Conservation (phyloP, 345 rosid species). For the Salix koriyanagi region DNA sequence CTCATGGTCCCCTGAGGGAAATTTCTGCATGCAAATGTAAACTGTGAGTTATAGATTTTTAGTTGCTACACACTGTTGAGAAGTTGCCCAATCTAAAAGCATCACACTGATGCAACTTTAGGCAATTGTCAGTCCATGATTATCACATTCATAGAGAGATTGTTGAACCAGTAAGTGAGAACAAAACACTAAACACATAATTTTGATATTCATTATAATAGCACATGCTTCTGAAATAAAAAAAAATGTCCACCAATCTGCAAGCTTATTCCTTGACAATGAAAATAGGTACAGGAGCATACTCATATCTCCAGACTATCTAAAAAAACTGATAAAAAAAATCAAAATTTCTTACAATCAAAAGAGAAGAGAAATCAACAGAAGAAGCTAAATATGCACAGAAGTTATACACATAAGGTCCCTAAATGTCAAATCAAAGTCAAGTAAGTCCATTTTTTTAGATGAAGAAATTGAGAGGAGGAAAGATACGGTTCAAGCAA, state of each 20-base stretch:
- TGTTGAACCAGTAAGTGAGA: neutral
- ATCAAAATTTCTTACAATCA: too few species aligned
- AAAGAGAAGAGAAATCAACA: neutral
- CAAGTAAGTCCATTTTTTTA: neutral
- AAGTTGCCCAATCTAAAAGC: neutral
- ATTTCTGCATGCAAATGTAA: slow-evolving; percentile 52
- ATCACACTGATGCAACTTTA: neutral
- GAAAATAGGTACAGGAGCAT: neutral
- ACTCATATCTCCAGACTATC: neutral
- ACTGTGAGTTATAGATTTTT: neutral
- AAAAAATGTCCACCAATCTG: neutral
- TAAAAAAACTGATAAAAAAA: neutral
- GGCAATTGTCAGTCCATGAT: neutral
- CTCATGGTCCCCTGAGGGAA: slow-evolving; percentile 93
- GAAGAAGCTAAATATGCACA: neutral
- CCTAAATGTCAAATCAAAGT: neutral
- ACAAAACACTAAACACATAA: neutral
- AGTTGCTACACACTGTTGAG: neutral
- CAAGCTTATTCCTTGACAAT: neutral
- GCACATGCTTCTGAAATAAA: neutral
- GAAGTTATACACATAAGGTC: neutral
- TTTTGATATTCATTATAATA: neutral
- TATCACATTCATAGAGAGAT: neutral
- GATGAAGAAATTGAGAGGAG: neutral
- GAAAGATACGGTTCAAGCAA: too few species aligned